phyloP scores from a whole-genome alignment of 805 yeast genomes.

The Kodamaea jinghongensis region DNA sequence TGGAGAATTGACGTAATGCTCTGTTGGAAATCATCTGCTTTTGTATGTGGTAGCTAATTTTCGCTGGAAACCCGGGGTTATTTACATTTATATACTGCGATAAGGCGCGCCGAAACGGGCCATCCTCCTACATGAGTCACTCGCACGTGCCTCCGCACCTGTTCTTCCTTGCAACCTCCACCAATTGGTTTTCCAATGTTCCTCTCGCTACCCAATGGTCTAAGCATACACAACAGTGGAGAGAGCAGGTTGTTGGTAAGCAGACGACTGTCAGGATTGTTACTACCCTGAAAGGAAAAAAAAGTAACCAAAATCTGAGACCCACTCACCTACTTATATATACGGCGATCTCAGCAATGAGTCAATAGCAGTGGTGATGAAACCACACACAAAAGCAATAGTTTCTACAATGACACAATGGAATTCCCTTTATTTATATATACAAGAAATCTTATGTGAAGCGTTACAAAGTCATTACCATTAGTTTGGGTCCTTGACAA shows the following conservation, averaged over 20 bases:
- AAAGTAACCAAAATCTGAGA: no score
- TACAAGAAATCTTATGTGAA: conserved; percentile 2
- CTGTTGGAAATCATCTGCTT: conserved; percentile 8
- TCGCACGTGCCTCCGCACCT: neutral
- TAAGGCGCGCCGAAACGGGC: neutral
- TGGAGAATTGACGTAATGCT: conserved; percentile 31
- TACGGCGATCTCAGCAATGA: no score
- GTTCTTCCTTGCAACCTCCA: no score
- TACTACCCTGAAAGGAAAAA: no score
- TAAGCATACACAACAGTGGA: no score
- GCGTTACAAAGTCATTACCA: neutral
- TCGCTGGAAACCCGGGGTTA: neutral
- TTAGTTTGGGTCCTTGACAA: conserved; percentile 56
- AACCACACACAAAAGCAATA: neutral
- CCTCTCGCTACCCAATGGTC: no score
- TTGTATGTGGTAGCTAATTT: neutral
- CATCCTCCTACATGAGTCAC: neutral
- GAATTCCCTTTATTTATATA: conserved; percentile 1
- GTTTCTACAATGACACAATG: no score
- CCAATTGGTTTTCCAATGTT: no score
- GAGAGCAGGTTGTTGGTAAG: no score
- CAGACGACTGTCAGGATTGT: no score
- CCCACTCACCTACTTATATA: no score
- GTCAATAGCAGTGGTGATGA: no score
- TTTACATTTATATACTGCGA: neutral